A percentile compares a stretch with the other conserved stretches of the same genome.
These are phyloP conservation scores for Candida albicans DNA, from an alignment of 1,139 yeast genomes.

Conservation along the genomic window DNA sequence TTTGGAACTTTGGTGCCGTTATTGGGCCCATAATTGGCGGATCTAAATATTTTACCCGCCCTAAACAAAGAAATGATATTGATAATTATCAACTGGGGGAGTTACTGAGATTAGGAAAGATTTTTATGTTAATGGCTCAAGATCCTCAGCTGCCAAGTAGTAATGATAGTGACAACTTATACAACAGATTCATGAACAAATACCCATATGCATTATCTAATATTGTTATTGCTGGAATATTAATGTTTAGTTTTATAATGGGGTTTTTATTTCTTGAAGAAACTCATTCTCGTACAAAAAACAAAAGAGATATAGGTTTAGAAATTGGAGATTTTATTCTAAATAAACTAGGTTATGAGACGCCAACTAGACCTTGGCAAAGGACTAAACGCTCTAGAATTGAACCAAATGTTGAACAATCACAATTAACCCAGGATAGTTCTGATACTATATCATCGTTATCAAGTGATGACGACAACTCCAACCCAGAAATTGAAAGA, in stretches of 20 bases:
- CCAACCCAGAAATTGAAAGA: neutral
- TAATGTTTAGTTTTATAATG: conserved; percentile 36
- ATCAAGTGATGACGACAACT: conserved; percentile 1
- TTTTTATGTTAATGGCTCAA: conserved; percentile 3
- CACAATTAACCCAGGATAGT: neutral
- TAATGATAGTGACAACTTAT: neutral
- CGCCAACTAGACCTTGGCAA: conserved; percentile 37
- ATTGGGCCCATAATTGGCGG: conserved; percentile 64
- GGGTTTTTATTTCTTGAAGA: conserved; percentile 60
- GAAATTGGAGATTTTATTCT: conserved; percentile 50
- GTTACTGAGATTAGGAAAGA: conserved; percentile 1
- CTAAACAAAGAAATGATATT: conserved; percentile 14
- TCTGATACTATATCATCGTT: neutral
- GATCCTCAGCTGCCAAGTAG: neutral
- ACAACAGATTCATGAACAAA: conserved; percentile 11
- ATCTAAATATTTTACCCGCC: conserved; percentile 37
- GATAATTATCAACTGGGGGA: conserved; percentile 1
- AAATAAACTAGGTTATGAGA: conserved; percentile 28
- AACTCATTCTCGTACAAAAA: conserved; percentile 46
- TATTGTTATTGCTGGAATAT: conserved; percentile 46
- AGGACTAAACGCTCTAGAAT: neutral
- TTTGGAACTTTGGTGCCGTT: conserved; percentile 36
- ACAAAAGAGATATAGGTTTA: conserved; percentile 49
- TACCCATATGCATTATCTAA: conserved; percentile 64
- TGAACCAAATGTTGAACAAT: neutral